These are phyloP conservation scores for Globisporangium solare DNA, from an alignment of 352 stramenopile species.

Conservation along the genomic window DNA sequence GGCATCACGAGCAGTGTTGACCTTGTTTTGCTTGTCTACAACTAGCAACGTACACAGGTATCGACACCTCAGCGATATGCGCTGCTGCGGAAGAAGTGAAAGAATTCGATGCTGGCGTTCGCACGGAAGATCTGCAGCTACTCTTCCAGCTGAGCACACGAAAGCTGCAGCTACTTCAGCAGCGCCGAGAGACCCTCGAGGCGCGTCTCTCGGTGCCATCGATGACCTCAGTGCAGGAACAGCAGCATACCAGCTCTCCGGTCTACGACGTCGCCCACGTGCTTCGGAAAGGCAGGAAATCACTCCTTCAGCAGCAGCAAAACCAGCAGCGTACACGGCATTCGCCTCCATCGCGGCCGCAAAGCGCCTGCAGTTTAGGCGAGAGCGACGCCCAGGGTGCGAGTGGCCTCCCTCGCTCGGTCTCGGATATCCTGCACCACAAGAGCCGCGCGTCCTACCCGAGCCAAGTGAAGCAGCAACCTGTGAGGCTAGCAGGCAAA, in stretches of 20 bases:
- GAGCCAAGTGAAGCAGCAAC: not conserved
- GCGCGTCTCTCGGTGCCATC: conserved; percentile 1
- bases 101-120: conserved; percentile 14
- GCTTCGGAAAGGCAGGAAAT: conserved; percentile 17
- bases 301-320: conserved; percentile 3
- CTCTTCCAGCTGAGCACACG: conserved; percentile 11
- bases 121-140: conserved; percentile 12
- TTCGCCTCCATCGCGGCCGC: not conserved
- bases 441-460: not conserved
- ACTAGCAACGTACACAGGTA: conserved; percentile 11
- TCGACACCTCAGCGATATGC: conserved; percentile 1
- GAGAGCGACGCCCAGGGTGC: not conserved
- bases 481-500: not conserved
- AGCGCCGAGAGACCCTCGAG: conserved; percentile 11
- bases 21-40: not conserved
- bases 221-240: not conserved
- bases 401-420: conserved; percentile 1
- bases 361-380: conserved; percentile 3
- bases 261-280: conserved; percentile 13
- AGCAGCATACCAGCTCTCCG: conserved; percentile 1
- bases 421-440: conserved; percentile 12
- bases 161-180: conserved; percentile 15
- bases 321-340: not conserved
- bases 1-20: not conserved
- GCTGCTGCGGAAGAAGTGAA: conserved; percentile 6